Conservation (phyloP, 192 early-diverging fungal species). For the Backusella circina region DNA sequence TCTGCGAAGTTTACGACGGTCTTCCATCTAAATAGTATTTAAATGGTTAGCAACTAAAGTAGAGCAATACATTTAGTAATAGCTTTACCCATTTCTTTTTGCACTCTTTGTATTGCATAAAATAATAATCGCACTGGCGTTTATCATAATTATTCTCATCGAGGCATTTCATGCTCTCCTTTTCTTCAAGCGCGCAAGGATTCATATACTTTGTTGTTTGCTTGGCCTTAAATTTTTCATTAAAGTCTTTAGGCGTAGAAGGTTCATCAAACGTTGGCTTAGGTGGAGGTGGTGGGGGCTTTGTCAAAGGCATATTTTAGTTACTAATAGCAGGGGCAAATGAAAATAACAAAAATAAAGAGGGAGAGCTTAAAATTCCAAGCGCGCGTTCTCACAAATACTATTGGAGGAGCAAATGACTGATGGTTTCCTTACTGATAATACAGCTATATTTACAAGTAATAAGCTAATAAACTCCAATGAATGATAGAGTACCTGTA, state of each 20-base stretch:
- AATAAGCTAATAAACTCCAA: not conserved
- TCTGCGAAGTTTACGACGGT: conserved; percentile 18
- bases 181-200: conserved; percentile 46
- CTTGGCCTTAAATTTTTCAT: conserved; percentile 44
- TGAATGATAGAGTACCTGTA: no score
- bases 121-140: conserved; percentile 42
- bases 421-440: not conserved
- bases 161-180: conserved; percentile 50
- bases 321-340: not conserved
- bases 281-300: conserved; percentile 34
- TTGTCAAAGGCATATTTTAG: conserved; percentile 28
- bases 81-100: conserved; percentile 54
- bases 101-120: conserved; percentile 51
- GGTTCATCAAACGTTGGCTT: conserved; percentile 35
- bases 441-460: not conserved
- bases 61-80: not conserved
- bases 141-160: conserved; percentile 52
- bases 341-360: not conserved
- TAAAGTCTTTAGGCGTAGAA: conserved; percentile 35
- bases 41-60: not conserved
- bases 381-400: not conserved
- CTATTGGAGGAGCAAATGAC: not conserved
- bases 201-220: conserved; percentile 52
- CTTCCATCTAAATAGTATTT: conserved; percentile 6
- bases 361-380: not conserved